Base-by-base conservation (phyloP, 768 basidiomycete species). In the Suillus cothurnatus region DNA sequence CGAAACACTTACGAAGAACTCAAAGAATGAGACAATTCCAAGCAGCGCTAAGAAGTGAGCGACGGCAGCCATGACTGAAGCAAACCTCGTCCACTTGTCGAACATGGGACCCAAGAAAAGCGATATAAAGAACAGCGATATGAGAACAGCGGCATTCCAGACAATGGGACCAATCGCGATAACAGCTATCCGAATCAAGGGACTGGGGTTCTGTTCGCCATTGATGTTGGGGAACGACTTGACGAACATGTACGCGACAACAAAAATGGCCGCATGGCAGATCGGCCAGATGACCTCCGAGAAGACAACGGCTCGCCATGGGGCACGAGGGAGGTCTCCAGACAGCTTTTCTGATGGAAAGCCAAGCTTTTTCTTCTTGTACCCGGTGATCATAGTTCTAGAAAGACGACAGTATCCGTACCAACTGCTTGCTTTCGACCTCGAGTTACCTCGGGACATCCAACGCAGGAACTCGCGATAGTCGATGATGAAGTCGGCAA, bases 401-500 rank as follows among this genome's bases (percentile, higher is more conserved):
- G 95, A 97, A 65, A 99, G 86, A 71, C 97, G 94, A 76, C 97
- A 99, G 79, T 99, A 99, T 2, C 97, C 97, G 76, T 99, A 97
- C 97, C 97, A 99, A 69, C 94, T 96, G 80, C 97, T 99, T 59
- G 93, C 92, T 75, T 98, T 97, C 19, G 94, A 91, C 71, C 95
- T 84, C 56, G 97, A 97, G 79, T 99, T 99, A 64, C 97, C 97
- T 64, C 97, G 88, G 12, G 94, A 97, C 96, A 99, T 99, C 97
- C 97, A 99, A 57, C 97, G 89, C 57, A 99, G 78, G 83, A 96
- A 98, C 75, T 99, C 97, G 64, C 97, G 90, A 77, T 99, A 99
- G 79, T 99, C 97, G 75, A 99, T 95, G 80, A 99, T 91, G 80
- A 97, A 99, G 80, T 99, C 97, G 71, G 94, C 80, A 76, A 90